A percentile compares a stretch with the other conserved stretches of the same genome.
Evolutionary conservation across 2,329 filamentous ascomycete species (phyloP).

Genomic region (Scortechinia acanthostroma): DNA sequence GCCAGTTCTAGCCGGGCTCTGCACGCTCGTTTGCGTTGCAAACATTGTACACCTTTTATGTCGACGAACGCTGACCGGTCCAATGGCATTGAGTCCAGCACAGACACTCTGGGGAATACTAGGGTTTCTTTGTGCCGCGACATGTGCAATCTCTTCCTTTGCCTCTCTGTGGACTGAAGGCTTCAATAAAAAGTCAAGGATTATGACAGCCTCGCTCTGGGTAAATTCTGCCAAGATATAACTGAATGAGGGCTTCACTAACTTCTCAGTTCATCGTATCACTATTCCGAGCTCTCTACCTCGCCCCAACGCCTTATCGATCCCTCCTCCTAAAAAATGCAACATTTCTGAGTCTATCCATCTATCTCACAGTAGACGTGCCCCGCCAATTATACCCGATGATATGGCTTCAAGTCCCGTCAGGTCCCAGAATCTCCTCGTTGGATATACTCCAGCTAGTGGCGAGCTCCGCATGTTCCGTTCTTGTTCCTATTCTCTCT

Average conservation of each 20-base stretch:
- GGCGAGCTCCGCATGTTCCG: neutral
- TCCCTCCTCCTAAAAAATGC: neutral
- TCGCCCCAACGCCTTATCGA: neutral
- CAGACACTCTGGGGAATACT: neutral
- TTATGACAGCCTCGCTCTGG: neutral
- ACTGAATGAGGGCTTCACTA: neutral
- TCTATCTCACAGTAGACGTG: neutral
- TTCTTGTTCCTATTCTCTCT: neutral
- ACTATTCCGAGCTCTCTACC: neutral
- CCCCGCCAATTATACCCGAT: neutral
- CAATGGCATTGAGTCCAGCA: neutral
- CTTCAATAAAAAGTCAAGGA: neutral
- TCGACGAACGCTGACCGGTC: neutral
- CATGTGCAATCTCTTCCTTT: neutral
- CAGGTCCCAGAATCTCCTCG: neutral
- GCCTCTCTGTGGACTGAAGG: neutral
- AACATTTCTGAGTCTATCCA: neutral
- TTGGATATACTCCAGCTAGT: neutral
- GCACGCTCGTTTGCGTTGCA: neutral
- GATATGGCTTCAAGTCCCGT: neutral
- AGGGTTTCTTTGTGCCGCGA: neutral
- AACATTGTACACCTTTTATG: neutral
- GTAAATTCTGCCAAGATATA: neutral
- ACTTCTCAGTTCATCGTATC: neutral
- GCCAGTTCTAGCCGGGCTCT: neutral